A percentile compares a stretch with the other conserved stretches of the same genome.
Conservation (phyloP, 371 early-diverging fungal species). For the Mucor circinelloides region DNA sequence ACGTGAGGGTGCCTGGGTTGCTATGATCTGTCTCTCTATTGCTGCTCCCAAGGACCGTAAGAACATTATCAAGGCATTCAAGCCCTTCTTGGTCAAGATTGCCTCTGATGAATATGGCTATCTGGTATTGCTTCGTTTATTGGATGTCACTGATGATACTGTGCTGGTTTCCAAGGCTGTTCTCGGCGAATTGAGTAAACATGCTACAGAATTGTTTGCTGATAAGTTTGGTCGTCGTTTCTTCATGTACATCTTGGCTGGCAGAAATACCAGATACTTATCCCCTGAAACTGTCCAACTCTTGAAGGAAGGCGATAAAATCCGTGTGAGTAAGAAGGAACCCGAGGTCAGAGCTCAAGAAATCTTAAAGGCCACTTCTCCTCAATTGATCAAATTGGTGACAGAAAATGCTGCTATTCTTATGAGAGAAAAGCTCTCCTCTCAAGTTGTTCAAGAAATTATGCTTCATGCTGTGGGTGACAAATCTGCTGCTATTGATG, state of each 20-base stretch:
- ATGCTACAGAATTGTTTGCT: conserved; percentile 59
- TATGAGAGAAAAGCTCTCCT: conserved; percentile 65
- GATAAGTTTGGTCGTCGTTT: conserved; percentile 79
- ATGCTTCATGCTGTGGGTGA: conserved; percentile 69
- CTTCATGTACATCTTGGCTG: conserved; percentile 72
- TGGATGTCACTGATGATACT: conserved; percentile 95
- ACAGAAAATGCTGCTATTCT: conserved; percentile 52
- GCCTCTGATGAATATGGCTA: conserved; percentile 91
- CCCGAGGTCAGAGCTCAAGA: conserved; percentile 64
- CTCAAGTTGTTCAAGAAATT: conserved; percentile 73
- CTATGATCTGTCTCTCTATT: conserved; percentile 79
- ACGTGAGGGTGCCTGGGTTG: conserved; percentile 85
- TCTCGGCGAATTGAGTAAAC: conserved; percentile 64
- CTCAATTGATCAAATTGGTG: conserved; percentile 63
- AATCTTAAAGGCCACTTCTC: conserved; percentile 60
- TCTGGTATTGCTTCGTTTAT: conserved; percentile 77
- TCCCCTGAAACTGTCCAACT: conserved; percentile 66
- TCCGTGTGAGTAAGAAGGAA: conserved; percentile 78
- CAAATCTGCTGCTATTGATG: conserved; percentile 49
- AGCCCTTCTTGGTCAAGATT: conserved; percentile 81
- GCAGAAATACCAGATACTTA: conserved; percentile 73
- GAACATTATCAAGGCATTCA: conserved; percentile 84
- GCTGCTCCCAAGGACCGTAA: conserved; percentile 91
- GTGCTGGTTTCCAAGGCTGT: conserved; percentile 82
- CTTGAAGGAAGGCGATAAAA: conserved; percentile 63